Evolutionary conservation across 768 basidiomycete genomes (phyloP).

Genomic region (Crepidotus variabilis): DNA sequence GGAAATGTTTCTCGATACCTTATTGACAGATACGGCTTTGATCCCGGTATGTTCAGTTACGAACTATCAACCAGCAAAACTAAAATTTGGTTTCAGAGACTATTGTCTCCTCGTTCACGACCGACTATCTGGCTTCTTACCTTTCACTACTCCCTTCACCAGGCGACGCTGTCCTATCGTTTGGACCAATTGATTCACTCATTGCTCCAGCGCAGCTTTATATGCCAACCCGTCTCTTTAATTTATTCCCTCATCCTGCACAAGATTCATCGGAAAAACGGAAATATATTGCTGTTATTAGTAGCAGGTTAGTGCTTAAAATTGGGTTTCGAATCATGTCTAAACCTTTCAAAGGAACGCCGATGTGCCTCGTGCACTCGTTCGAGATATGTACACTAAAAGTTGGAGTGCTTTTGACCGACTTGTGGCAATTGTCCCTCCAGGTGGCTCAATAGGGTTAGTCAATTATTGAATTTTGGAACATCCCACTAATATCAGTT

Average conservation of each 20-base stretch:
- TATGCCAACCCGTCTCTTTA: slow-evolving; percentile 71
- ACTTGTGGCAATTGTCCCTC: slow-evolving; percentile 85
- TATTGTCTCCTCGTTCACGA: slow-evolving; percentile 71
- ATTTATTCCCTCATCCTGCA: slow-evolving; percentile 75
- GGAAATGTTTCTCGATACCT: slow-evolving; percentile 73
- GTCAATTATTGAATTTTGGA: slow-evolving; percentile 21
- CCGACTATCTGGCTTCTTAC: slow-evolving; percentile 73
- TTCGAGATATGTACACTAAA: slow-evolving; percentile 89
- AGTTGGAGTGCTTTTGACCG: slow-evolving; percentile 92
- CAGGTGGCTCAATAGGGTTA: slow-evolving; percentile 84
- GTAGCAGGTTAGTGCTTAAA: slow-evolving; percentile 48
- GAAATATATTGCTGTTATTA: slow-evolving; percentile 68
- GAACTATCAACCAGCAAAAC: slow-evolving; percentile 6
- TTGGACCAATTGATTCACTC: slow-evolving; percentile 79
- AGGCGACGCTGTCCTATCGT: slow-evolving; percentile 72
- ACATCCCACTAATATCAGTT: slow-evolving; percentile 4
- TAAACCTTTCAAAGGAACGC: slow-evolving; percentile 53
- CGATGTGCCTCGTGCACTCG: slow-evolving; percentile 78
- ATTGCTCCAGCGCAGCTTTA: slow-evolving; percentile 75
- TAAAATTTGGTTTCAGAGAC: slow-evolving; percentile 43
- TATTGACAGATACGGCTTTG: slow-evolving; percentile 79
- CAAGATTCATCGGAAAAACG: slow-evolving; percentile 72
- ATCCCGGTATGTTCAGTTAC: slow-evolving; percentile 45
- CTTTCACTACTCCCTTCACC: slow-evolving; percentile 71
- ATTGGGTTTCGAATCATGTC: background rate